Conservation (phyloP, 2,329 filamentous ascomycete genomes). For the Davidsoniella neocaledoniae region DNA sequence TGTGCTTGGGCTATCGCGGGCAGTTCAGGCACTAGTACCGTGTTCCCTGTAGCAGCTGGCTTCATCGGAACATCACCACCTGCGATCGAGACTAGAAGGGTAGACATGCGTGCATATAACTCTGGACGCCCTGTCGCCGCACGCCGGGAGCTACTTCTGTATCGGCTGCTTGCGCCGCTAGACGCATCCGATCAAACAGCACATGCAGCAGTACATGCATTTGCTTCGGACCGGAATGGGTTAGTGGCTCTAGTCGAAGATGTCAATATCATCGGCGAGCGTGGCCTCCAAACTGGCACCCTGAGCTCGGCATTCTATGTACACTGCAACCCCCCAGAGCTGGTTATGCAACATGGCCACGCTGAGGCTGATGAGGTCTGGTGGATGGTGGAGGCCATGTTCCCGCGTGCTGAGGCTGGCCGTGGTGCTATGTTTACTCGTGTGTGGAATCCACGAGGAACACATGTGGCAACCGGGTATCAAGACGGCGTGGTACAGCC, state of each 20-base stretch:
- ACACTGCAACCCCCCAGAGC: slow-evolving; percentile 31
- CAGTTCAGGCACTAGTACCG: slow-evolving; percentile 23
- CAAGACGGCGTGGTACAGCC: slow-evolving; percentile 30
- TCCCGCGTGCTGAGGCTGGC: slow-evolving; percentile 30
- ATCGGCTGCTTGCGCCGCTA: slow-evolving; percentile 30
- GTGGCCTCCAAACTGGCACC: slow-evolving; percentile 26
- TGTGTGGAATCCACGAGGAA: slow-evolving; percentile 36
- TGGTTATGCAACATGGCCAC: slow-evolving; percentile 25
- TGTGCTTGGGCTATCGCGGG: slow-evolving; percentile 33
- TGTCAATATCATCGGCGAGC: slow-evolving; percentile 26
- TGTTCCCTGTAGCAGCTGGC: slow-evolving; percentile 20
- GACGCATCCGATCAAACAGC: slow-evolving; percentile 24
- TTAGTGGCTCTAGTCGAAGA: slow-evolving; percentile 34
- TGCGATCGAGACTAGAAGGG: slow-evolving; percentile 35
- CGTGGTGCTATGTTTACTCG: slow-evolving; percentile 31
- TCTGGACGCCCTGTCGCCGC: slow-evolving; percentile 25
- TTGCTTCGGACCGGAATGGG: slow-evolving; percentile 36
- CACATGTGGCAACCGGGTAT: slow-evolving; percentile 37
- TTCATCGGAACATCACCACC: slow-evolving; percentile 26
- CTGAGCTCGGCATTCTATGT: slow-evolving; percentile 36
- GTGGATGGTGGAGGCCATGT: slow-evolving; percentile 37
- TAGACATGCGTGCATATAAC: slow-evolving; percentile 33
- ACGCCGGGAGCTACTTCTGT: slow-evolving; percentile 31
- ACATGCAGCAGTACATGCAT: slow-evolving; percentile 33
- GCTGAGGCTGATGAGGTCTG: slow-evolving; percentile 23